Evolutionary conservation across 129 eudicot species (phyloP).

Genomic region (Gnaphalium uliginosum): DNA sequence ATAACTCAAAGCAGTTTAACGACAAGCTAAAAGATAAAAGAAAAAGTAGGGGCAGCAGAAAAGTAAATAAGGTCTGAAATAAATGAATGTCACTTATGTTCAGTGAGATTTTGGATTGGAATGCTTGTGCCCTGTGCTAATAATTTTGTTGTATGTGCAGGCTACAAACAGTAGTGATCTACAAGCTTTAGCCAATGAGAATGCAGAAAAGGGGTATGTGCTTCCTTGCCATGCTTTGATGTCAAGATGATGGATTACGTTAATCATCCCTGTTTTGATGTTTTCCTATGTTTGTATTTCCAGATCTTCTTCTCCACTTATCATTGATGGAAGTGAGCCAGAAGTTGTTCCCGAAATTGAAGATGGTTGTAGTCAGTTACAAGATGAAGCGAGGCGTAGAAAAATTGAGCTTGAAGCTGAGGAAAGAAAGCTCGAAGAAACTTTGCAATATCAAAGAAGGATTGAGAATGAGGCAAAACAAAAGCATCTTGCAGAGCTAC

Average conservation of each 20-base stretch:
- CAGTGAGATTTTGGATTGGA: background rate
- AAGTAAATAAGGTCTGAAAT: conserved; percentile 63
- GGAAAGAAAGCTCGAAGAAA: conserved; percentile 96
- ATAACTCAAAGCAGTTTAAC: conserved; percentile 51
- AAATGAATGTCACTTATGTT: background rate
- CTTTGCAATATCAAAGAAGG: conserved; percentile 83
- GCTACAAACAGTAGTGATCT: conserved; percentile 26
- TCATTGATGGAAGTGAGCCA: too few relatives aligned
- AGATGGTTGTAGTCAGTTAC: conserved; percentile 41
- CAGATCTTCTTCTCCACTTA: too few relatives aligned
- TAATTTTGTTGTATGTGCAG: conserved; percentile 43
- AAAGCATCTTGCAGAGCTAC: conserved; percentile 81
- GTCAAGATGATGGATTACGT: too few relatives aligned
- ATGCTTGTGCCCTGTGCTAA: background rate
- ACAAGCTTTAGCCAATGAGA: conserved; percentile 35
- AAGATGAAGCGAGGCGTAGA: conserved; percentile 63
- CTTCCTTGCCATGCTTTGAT: too few relatives aligned
- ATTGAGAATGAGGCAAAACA: conserved; percentile 90
- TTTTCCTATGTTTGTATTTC: too few relatives aligned
- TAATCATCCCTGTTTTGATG: too few relatives aligned
- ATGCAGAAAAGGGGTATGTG: conserved; percentile 34
- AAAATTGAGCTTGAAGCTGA: conserved; percentile 89
- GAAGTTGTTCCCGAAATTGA: conserved; percentile 27
- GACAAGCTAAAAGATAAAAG: conserved; percentile 80
- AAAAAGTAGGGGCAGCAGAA: conserved; percentile 64